Evolutionary conservation across 1,284 basidiomycete genomes (phyloP).

Genomic region (Neolentinus lepideus): DNA sequence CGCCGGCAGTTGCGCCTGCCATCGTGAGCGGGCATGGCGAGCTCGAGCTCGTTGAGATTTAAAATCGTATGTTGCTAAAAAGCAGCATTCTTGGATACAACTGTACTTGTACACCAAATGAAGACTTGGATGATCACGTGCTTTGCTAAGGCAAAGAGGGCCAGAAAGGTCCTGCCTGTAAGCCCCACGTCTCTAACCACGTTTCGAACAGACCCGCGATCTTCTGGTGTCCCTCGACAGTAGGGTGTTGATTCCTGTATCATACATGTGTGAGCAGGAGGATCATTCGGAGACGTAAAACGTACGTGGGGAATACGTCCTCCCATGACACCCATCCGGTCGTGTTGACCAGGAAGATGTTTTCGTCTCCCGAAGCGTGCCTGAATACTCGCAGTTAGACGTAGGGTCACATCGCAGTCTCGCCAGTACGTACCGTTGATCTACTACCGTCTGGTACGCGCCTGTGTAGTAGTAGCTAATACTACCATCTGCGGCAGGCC

Average conservation of each 20-base stretch:
- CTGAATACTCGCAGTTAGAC: constrained; percentile 11
- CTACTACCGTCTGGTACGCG: constrained; percentile 37
- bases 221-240: constrained; percentile 37
- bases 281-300: too few species aligned
- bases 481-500: constrained; percentile 43
- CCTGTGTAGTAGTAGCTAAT: constrained; percentile 42
- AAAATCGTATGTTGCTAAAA: too few species aligned
- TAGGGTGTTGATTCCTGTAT: constrained; percentile 41
- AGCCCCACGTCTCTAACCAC: constrained; percentile 38
- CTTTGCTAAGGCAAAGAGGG: neutral
- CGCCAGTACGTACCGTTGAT: constrained; percentile 27
- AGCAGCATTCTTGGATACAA: neutral
- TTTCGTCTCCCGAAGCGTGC: constrained; percentile 34
- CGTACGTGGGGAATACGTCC: constrained; percentile 45
- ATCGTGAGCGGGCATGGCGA: too few species aligned
- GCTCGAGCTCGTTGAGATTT: too few species aligned
- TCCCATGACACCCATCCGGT: constrained; percentile 48
- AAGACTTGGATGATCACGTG: neutral
- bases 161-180: constrained; percentile 11
- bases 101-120: neutral
- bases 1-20: too few species aligned
- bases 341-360: constrained; percentile 48
- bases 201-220: constrained; percentile 37
- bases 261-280: neutral
- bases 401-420: neutral